phyloP scores from a whole-genome alignment of 2,329 filamentous ascomycete genomes.

The Fusarium stilboides region DNA sequence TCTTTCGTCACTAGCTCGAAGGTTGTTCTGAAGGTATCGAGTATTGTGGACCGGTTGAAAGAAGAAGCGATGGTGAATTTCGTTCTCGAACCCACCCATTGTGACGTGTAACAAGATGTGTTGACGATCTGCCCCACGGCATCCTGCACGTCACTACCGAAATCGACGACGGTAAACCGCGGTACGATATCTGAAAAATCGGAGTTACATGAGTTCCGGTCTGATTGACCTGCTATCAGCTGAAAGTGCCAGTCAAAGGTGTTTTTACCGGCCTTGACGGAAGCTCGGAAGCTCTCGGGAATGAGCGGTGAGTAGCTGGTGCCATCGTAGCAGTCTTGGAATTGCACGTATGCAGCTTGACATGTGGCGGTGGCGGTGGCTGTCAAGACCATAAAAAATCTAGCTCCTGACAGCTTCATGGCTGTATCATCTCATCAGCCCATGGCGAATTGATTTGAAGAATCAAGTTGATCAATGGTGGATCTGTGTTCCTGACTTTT shows the following conservation, averaged over 20 bases:
- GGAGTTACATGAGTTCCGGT: constrained; percentile 17
- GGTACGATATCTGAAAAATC: not conserved
- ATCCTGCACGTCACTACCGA: not conserved
- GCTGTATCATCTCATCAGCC: constrained; percentile 7
- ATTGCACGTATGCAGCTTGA: constrained; percentile 32
- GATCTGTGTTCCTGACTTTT: constrained; percentile 6
- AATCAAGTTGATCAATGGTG: constrained; percentile 30
- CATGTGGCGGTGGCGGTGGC: constrained; percentile 2
- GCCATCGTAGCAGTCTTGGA: constrained; percentile 17
- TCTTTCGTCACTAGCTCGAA: not conserved
- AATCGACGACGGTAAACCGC: constrained; percentile 6
- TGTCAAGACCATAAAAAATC: not conserved
- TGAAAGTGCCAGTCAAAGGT: constrained; percentile 13
- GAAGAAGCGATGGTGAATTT: constrained; percentile 12
- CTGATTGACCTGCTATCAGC: not conserved
- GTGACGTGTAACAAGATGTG: constrained; percentile 9
- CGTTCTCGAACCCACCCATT: constrained; percentile 1
- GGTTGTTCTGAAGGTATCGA: constrained; percentile 25
- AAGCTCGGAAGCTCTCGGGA: constrained; percentile 25
- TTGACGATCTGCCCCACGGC: constrained; percentile 20
- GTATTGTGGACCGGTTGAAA: constrained; percentile 19
- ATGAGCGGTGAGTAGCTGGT: not conserved
- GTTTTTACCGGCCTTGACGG: not conserved
- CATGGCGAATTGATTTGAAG: constrained; percentile 29
- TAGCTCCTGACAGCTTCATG: constrained; percentile 28